A percentile compares a stretch with the other conserved stretches of the same genome.
Evolutionary conservation across 176 grass and related monocot genomes (phyloP).

Genomic region (Musa acuminata): DNA sequence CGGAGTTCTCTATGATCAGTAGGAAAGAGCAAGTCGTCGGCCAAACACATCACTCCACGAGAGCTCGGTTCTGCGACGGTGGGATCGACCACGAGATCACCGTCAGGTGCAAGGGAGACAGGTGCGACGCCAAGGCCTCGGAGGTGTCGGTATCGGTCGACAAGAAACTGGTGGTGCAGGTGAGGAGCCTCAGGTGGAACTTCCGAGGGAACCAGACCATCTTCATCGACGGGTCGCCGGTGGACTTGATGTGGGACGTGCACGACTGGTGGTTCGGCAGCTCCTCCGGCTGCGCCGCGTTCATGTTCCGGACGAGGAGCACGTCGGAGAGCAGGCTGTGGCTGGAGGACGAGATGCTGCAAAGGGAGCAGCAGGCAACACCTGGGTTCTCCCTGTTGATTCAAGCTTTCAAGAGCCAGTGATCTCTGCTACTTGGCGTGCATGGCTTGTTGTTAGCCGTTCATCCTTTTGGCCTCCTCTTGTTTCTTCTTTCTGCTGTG

Average conservation of each 20-base stretch:
- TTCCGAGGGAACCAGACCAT: slow-evolving; percentile 74
- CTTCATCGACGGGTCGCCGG: slow-evolving; percentile 48
- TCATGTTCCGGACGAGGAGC: slow-evolving; percentile 77
- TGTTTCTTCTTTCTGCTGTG: not conserved
- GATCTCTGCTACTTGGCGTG: not conserved
- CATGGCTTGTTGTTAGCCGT: not conserved
- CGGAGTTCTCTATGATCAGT: slow-evolving; percentile 6
- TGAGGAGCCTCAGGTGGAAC: slow-evolving; percentile 62
- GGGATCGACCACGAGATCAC: slow-evolving; percentile 19
- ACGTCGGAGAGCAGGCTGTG: slow-evolving; percentile 40
- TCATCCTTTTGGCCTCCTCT: not conserved
- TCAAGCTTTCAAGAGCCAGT: slow-evolving; percentile 30
- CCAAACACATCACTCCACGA: slow-evolving; percentile 11
- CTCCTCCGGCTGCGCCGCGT: slow-evolving; percentile 37
- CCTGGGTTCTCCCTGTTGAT: slow-evolving; percentile 48
- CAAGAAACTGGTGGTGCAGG: slow-evolving; percentile 51
- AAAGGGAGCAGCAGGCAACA: slow-evolving; percentile 28
- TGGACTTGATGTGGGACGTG: slow-evolving; percentile 95
- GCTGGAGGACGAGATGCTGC: slow-evolving; percentile 63
- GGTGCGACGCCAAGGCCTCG: slow-evolving; percentile 29
- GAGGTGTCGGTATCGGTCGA: slow-evolving; percentile 65
- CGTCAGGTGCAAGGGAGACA: slow-evolving; percentile 24
- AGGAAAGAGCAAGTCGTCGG: slow-evolving; percentile 7
- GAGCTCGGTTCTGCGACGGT: slow-evolving; percentile 11
- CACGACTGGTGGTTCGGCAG: slow-evolving; percentile 71